These are phyloP conservation scores for Yamadazyma diospyri DNA, from an alignment of 1,139 yeast species.

Conservation along the genomic window DNA sequence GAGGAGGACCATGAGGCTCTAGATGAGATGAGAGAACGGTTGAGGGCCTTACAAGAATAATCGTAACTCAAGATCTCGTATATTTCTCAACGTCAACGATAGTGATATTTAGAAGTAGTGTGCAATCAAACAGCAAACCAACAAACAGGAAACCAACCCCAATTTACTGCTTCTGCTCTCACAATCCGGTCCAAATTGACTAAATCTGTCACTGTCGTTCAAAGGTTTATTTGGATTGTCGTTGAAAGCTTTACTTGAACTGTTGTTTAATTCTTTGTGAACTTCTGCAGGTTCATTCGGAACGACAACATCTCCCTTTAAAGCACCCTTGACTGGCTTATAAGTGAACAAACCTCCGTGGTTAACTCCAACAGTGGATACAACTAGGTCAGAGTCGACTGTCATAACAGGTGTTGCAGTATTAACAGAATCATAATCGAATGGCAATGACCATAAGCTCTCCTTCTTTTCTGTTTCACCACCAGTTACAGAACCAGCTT, in stretches of 20 bases:
- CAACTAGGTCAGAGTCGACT: slow-evolving; percentile 12
- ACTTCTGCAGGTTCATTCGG: not conserved
- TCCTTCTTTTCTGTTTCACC: slow-evolving; percentile 13
- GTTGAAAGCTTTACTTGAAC: not conserved
- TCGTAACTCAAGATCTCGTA: not conserved
- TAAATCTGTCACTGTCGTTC: not conserved
- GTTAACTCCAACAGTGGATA: slow-evolving; percentile 9
- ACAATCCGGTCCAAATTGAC: slow-evolving; percentile 6
- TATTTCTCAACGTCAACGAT: not conserved
- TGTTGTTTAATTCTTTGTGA: not conserved
- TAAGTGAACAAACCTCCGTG: slow-evolving; percentile 12
- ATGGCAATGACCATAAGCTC: slow-evolving; percentile 17
- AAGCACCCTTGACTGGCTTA: slow-evolving; percentile 8
- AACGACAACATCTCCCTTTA: slow-evolving; percentile 6
- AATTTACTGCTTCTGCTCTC: slow-evolving; percentile 6
- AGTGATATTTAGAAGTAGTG: slow-evolving; percentile 6
- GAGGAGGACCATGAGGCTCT: slow-evolving; percentile 74
- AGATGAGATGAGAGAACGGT: slow-evolving; percentile 83
- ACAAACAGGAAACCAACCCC: slow-evolving; percentile 5
- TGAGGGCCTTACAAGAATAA: slow-evolving; percentile 77
- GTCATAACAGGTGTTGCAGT: slow-evolving; percentile 5
- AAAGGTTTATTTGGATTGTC: not conserved
- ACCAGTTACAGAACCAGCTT: slow-evolving; percentile 8
- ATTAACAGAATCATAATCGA: slow-evolving; percentile 8
- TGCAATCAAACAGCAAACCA: slow-evolving; percentile 6